Evolutionary conservation across 495 filamentous ascomycete genomes (phyloP).

Genomic region (Paragyromitra xinjiangensis): DNA sequence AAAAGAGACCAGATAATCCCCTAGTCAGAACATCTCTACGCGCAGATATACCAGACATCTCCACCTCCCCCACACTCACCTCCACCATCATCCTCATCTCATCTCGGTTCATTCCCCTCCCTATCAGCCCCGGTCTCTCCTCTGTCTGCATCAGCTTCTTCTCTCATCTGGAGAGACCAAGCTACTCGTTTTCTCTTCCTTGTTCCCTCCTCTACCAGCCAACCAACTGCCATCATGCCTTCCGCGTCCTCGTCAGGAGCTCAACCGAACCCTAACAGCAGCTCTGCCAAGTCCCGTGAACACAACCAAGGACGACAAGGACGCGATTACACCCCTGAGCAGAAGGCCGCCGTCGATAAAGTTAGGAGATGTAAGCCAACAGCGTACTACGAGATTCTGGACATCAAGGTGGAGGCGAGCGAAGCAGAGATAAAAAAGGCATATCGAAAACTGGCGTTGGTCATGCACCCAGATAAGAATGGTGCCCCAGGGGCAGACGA

Average conservation of each 20-base stretch:
- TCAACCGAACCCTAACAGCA: conserved; percentile 64
- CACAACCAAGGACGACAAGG: conserved; percentile 96
- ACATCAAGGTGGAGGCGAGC: conserved; percentile 69
- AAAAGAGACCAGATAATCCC: conserved; percentile 55
- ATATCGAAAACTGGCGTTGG: conserved; percentile 86
- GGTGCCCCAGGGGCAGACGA: conserved; percentile 96
- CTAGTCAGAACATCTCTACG: conserved; percentile 25
- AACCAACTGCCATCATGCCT: conserved; percentile 67
- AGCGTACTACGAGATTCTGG: conserved; percentile 90
- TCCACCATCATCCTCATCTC: conserved; percentile 19
- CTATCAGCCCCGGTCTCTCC: neutral
- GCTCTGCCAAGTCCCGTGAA: conserved; percentile 74
- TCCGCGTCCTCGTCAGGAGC: conserved; percentile 78
- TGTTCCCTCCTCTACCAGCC: neutral
- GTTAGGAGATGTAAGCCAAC: conserved; percentile 84
- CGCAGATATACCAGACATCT: conserved; percentile 16
- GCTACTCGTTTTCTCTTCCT: conserved; percentile 5
- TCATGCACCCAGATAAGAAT: conserved; percentile 97
- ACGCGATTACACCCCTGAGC: conserved; percentile 85
- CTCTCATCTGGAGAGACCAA: conserved; percentile 3
- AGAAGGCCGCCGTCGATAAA: conserved; percentile 86
- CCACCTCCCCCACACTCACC: conserved; percentile 26
- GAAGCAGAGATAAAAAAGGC: conserved; percentile 91
- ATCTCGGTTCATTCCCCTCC: conserved; percentile 3
- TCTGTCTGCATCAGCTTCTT: neutral